Evolutionary conservation across 306 rosid genomes (phyloP).

Genomic region (Acacia crassicarpa): DNA sequence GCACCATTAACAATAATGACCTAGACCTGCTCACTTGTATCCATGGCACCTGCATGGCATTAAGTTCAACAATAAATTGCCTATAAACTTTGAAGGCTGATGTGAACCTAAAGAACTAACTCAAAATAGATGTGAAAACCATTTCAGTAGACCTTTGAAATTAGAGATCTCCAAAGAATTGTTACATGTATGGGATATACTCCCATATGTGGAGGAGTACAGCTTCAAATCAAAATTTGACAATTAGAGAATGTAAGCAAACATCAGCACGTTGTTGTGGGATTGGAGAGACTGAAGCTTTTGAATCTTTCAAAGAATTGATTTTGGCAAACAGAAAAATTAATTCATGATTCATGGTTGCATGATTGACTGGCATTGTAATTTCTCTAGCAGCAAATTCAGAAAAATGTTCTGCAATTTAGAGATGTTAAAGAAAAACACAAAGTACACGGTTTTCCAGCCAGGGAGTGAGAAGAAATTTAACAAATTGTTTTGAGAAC

Average conservation of each 20-base stretch:
- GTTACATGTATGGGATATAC: neutral
- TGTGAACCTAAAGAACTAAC: neutral
- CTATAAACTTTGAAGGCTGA: constrained; percentile 12
- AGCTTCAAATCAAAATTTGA: constrained; percentile 4
- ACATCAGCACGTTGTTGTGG: neutral
- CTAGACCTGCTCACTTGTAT: constrained; percentile 92
- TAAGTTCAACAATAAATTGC: constrained; percentile 28
- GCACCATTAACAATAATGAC: constrained; percentile 75
- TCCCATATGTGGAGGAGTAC: neutral
- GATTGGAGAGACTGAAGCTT: constrained; percentile 2
- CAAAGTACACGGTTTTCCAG: neutral
- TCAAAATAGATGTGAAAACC: constrained; percentile 5
- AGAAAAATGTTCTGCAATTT: neutral
- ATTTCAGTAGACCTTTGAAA: neutral
- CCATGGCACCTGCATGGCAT: constrained; percentile 86
- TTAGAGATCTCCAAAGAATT: constrained; percentile 9
- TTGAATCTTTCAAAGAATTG: neutral
- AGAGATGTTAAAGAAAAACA: constrained; percentile 11
- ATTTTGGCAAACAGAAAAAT: neutral
- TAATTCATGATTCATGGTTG: neutral
- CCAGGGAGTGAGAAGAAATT: neutral
- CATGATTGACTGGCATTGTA: neutral
- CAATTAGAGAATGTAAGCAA: constrained; percentile 7
- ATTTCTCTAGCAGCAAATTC: constrained; percentile 15
- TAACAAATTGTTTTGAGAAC: neutral